Evolutionary conservation across 306 rosid species (phyloP), one percentile per base, ranked within the genome.

Genomic region (Coriaria nepalensis): DNA sequence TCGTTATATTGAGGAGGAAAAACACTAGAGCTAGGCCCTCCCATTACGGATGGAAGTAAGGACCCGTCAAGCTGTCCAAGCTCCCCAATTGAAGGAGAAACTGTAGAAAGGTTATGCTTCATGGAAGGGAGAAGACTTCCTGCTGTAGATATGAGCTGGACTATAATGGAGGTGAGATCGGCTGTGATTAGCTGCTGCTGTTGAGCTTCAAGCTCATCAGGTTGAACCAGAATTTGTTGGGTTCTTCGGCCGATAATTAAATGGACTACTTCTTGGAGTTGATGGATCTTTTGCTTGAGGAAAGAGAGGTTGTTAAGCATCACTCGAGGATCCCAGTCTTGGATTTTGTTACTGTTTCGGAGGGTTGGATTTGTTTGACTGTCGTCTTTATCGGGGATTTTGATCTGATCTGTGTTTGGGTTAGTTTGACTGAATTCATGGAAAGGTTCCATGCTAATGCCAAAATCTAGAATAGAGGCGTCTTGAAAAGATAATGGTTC

Each of bases 171-270:
- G 46, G 98, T 82, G 45, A 92, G 85, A 69, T 92, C 94, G 8
- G 94, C 88, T 1, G 87, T 78, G 67, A 92, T 47, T 59, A 92
- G 96, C 72, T 85, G 98, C 49, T 85, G 84, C 53, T 85, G 96
- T 65, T 75, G 95, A 73, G 75, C 67, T 37, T 69, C 73, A 7
- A 90, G 71, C 49, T 79, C 95, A 51, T 71, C 76, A 0, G 95
- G 74, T 36, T 59, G 81, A 38, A 70, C 93, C 36, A 76, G 61
- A 40, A 72, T 82, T 67, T 20, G 29, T 20, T 66, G 95, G 43
- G 76, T 67, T 47, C 79, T 78, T 57, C 77, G 71, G 37, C 76
- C 87, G 38, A 62, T 81, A 60, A 92, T 73, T 66, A 92, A 36
- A 50, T 73, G 98, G 63, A 92, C 95, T 1, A 92, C 66, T 46